These are phyloP conservation scores for Mycena rosella DNA, from an alignment of 768 basidiomycete species.

Conservation along the genomic window DNA sequence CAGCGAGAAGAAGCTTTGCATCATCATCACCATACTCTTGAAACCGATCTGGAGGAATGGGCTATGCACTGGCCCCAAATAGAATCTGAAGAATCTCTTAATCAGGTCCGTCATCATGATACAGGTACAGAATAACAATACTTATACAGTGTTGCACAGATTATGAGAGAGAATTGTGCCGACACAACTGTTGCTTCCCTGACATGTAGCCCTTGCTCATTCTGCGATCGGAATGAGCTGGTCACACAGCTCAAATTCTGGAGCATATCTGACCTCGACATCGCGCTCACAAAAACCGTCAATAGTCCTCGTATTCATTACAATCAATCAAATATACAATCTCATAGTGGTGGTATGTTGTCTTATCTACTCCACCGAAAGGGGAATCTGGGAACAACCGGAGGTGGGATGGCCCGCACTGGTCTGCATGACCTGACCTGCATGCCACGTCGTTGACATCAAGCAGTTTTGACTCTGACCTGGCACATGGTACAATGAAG, in stretches of 20 bases:
- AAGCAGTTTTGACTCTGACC: no score
- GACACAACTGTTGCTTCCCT: constrained; percentile 13
- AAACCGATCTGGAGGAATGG: neutral
- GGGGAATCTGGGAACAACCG: no score
- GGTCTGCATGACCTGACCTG: no score
- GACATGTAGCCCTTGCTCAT: constrained; percentile 9
- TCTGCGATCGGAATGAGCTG: constrained; percentile 28
- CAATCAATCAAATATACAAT: constrained; percentile 21
- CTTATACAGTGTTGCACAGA: constrained; percentile 7
- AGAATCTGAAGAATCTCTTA: constrained; percentile 19
- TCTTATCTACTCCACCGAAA: no score
- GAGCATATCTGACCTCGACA: constrained; percentile 6
- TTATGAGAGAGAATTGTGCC: constrained; percentile 20
- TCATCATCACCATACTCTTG: neutral
- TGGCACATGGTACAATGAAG: no score
- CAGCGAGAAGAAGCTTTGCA: neutral
- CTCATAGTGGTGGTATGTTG: no score
- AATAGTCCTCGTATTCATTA: neutral
- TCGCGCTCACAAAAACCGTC: neutral
- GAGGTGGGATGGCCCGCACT: no score
- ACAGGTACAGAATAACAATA: neutral
- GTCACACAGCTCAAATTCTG: neutral
- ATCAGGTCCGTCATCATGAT: neutral
- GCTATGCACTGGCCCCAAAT: constrained; percentile 21
- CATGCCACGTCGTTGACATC: no score